phyloP scores from a whole-genome alignment of 2,329 filamentous ascomycete species.

The Cladosporium cucumerinum region DNA sequence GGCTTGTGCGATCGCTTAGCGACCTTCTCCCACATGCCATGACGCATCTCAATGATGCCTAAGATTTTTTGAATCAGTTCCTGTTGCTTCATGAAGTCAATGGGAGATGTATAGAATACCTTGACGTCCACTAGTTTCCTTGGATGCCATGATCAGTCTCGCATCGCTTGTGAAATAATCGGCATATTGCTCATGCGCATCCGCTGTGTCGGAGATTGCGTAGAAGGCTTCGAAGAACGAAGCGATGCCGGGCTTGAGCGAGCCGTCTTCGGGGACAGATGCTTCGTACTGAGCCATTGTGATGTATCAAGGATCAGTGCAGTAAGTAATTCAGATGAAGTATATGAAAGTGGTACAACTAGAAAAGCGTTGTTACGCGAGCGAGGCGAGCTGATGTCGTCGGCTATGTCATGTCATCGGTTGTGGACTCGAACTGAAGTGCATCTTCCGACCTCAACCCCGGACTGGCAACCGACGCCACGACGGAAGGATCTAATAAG shows the following conservation, averaged over 20 bases:
- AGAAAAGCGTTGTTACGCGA: not conserved
- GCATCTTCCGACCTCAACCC: not conserved
- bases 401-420: not conserved
- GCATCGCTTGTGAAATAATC: constrained; percentile 49
- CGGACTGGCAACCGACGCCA: not conserved
- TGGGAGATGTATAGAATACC: constrained; percentile 38
- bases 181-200: constrained; percentile 49
- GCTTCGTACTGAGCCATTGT: constrained; percentile 28
- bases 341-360: not conserved
- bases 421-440: not conserved
- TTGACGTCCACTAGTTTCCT: constrained; percentile 43
- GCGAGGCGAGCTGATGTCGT: not conserved
- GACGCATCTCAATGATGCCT: constrained; percentile 52
- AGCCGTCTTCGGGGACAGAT: constrained; percentile 25
- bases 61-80: not conserved
- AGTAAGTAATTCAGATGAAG: not conserved
- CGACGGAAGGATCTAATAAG: too few relatives aligned
- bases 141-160: constrained; percentile 52
- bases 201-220: constrained; percentile 45
- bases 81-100: not conserved
- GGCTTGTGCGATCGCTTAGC: constrained; percentile 46
- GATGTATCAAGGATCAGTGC: not conserved
- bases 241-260: constrained; percentile 41
- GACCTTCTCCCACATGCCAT: constrained; percentile 54
- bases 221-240: constrained; percentile 49